phyloP scores from a whole-genome alignment of 352 stramenopile genomes.

The Phytophthora tentaculata region DNA sequence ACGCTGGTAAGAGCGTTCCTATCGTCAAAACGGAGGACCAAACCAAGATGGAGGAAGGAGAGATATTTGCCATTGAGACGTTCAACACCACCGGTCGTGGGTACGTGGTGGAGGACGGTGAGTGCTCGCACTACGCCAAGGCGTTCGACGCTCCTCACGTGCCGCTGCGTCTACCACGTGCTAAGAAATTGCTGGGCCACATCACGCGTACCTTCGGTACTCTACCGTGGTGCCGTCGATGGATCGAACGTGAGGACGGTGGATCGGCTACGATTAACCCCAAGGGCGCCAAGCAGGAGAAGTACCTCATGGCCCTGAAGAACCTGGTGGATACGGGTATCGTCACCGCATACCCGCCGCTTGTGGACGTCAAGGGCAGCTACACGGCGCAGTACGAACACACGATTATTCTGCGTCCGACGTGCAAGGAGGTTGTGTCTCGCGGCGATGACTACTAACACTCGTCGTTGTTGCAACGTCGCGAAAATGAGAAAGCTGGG shows the following conservation, averaged over 20 bases:
- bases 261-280: conserved; percentile 93
- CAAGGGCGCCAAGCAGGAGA: conserved; percentile 96
- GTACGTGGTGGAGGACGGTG: conserved; percentile 93
- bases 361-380: conserved; percentile 95
- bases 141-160: conserved; percentile 95
- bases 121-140: conserved; percentile 99
- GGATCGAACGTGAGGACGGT: conserved; percentile 97
- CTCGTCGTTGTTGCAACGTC: conserved; percentile 16
- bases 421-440: conserved; percentile 98
- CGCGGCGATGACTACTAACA: conserved; percentile 98
- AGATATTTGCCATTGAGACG: conserved; percentile 98
- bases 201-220: conserved; percentile 99
- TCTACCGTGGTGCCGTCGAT: conserved; percentile 97
- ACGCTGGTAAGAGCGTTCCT: conserved; percentile 96
- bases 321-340: conserved; percentile 98
- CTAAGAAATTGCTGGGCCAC: conserved; percentile 96
- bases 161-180: conserved; percentile 88
- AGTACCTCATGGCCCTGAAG: conserved; percentile 98
- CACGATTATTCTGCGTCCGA: conserved; percentile 96
- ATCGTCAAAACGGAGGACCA: conserved; percentile 94
- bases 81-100: conserved; percentile 92
- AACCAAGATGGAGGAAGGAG: conserved; percentile 97
- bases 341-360: conserved; percentile 95
- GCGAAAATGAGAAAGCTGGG: conserved; percentile 17
- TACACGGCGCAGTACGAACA: conserved; percentile 99